Evolutionary conservation across 2,329 filamentous ascomycete species (phyloP), one percentile per base, ranked within the genome.

Genomic region (Sporothrix pseudoabietina): DNA sequence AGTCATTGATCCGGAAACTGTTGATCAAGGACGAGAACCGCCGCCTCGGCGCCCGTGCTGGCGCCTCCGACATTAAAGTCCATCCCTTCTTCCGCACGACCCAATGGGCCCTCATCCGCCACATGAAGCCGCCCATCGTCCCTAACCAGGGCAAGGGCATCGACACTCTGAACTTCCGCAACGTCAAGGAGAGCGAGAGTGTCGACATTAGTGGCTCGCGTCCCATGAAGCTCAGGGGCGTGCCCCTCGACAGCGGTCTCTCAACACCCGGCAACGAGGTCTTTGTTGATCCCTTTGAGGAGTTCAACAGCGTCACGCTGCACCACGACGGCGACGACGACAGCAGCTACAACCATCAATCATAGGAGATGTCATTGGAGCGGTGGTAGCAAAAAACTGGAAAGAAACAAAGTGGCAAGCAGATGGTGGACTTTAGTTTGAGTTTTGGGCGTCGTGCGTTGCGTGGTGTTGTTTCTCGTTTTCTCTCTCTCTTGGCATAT

Each of bases 11-110:
- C 80, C 90, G 96, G 76, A 99, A 99, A 83, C 88, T 99, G 16
- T 87, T 99, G 61, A 98, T 98, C 86, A 99, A 99, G 82, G 96
- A 99, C 78, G 96, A 99, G 82, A 94, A 95, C 74, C 91, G 94
- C 75, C 92, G 96, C 74, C 88, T 99, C 59, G 96, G 96, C 74
- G 97, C 96, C 68, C 92, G 96, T 75, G 96, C 96, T 2, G 96
- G 96, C 75, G 96, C 96, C 9, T 98, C 94, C 0, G 96, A 99
- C 82, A 97, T 99, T 81, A 99, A 99, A 83, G 90, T 86, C 1
- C 96, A 98, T 79, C 92, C 94, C 12, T 99, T 99, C 86, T 99
- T 99, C 88, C 90, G 94, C 75, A 92, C 91, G 19, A 98, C 95
- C 3, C 94, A 97, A 80, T 99, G 96, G 96, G 96, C 96, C 32